Evolutionary conservation across 768 basidiomycete species (phyloP), one percentile per base, ranked within the genome.

Genomic region (Amanita exitialis): DNA sequence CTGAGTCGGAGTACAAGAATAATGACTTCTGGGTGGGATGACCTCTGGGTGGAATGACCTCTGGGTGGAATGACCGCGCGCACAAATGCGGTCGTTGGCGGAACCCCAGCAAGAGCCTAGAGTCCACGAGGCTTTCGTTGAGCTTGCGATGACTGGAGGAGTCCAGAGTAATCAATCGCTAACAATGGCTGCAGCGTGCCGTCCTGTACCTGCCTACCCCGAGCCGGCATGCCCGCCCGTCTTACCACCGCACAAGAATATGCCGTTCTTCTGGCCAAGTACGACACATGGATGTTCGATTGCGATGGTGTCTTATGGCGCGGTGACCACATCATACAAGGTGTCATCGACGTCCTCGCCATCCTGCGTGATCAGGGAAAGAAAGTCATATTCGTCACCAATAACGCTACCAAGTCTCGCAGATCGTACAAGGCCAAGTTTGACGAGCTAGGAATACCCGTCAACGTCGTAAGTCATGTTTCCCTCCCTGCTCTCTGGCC

Each of bases 221-320:
- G 32, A 32, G 32, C 32, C 32, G 32, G n/a, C 3, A 27, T 27
- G 44, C 27, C 44, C 21, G 44, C 9, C 44, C 27, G 39, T 18
- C 39, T 41, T 18, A 41, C 39, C 21, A 41, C 9, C 39, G 32
- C 60, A 8, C 67, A 67, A 13, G 74, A 80, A 52, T 80, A 80
- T 54, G 64, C 69, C 52, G 57, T 65, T 13, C 59, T 83, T 25
- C 56, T 83, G 56, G 71, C 78, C 58, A 73, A 77, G 61, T 92
- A 86, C 64, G 93, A 97, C 63, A 95, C 93, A 23, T 95, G 92
- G 83, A 76, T 97, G 67, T 89, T 96, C 56, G 93, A 97, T 67
- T 97, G 94, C 62, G 93, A 97, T 62, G 94, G 93, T 12, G 94
- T 97, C 18, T 73, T 97, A 30, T 97, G 94, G 90, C 80, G 83